Evolutionary conservation across 306 rosid species (phyloP).

Genomic region (Malus fusca): DNA sequence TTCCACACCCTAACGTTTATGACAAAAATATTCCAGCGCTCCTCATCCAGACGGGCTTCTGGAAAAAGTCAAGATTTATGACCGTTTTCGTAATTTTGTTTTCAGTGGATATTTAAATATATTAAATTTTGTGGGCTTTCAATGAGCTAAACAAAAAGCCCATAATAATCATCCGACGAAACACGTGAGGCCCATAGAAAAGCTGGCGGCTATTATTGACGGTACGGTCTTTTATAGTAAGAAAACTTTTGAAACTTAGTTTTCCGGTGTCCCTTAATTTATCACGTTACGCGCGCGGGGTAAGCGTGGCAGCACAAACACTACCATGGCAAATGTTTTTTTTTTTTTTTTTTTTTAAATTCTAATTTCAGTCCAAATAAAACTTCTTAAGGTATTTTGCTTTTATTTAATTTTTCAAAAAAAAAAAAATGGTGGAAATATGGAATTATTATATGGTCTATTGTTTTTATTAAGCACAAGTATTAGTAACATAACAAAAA

Average conservation of each 20-base stretch:
- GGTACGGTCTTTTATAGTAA: neutral
- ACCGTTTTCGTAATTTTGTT: neutral
- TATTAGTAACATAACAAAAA: too few relatives aligned
- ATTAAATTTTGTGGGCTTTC: neutral
- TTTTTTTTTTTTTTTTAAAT: too few relatives aligned
- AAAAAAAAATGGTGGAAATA: neutral
- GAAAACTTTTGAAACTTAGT: neutral
- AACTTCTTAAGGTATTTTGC: neutral
- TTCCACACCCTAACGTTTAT: neutral
- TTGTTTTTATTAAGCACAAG: neutral
- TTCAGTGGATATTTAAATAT: neutral
- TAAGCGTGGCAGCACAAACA: neutral
- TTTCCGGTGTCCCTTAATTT: neutral
- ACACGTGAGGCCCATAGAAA: slow-evolving; percentile 27
- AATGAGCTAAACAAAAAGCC: slow-evolving; percentile 1
- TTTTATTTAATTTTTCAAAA: too few relatives aligned
- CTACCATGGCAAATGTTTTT: neutral
- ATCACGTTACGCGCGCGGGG: neutral
- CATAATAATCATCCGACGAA: neutral
- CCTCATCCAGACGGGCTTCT: neutral
- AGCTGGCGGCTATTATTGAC: slow-evolving; percentile 25
- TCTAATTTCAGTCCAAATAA: neutral
- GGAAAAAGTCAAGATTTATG: neutral
- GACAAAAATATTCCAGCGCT: neutral
- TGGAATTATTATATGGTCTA: too few relatives aligned